These are phyloP conservation scores for Hypoxylon sp. DNA, from an alignment of 2,329 filamentous ascomycete species.

Conservation along the genomic window DNA sequence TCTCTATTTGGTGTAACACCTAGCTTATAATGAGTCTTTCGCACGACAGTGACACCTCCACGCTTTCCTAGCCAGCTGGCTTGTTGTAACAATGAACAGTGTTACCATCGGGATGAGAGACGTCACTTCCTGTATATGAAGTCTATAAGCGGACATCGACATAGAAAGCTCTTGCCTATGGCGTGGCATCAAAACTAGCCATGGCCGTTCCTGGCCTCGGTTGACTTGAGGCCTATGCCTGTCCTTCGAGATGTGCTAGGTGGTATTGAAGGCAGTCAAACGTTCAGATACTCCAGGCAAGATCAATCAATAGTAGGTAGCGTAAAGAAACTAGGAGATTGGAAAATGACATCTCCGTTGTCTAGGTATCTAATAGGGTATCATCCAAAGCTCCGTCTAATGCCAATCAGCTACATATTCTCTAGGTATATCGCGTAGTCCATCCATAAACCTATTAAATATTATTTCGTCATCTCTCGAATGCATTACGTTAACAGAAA, in stretches of 20 bases:
- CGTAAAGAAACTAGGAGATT: background rate
- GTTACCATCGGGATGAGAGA: background rate
- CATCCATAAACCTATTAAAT: constrained; percentile 2
- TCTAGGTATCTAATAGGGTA: constrained; percentile 37
- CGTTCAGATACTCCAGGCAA: background rate
- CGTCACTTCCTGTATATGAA: background rate
- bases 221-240: background rate
- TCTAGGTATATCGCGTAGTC: background rate
- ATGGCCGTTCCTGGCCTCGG: background rate
- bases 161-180: background rate
- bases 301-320: background rate
- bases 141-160: background rate
- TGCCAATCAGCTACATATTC: background rate
- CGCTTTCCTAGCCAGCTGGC: background rate
- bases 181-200: background rate
- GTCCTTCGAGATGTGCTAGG: background rate
- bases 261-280: too few species aligned
- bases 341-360: constrained; percentile 9
- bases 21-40: background rate
- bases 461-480: background rate
- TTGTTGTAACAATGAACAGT: background rate
- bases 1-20: background rate
- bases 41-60: background rate
- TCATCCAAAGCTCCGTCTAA: constrained; percentile 29
- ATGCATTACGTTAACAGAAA: background rate